These are phyloP conservation scores for Saccharomycopsis capsularis DNA, from an alignment of 805 yeast genomes.

Conservation along the genomic window DNA sequence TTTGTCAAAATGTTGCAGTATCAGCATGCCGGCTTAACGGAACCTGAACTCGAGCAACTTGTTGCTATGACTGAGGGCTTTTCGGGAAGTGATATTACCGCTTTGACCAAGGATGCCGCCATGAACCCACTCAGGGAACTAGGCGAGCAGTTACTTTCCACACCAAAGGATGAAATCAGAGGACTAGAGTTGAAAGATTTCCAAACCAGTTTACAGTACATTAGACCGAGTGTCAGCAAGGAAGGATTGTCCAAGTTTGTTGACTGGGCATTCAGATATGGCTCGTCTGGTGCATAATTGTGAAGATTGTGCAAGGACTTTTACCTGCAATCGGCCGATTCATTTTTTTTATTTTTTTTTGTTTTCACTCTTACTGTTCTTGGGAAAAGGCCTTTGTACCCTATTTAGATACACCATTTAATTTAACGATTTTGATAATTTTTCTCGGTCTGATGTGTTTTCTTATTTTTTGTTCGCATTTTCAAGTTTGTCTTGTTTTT, in stretches of 20 bases:
- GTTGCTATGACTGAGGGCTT: slow-evolving; percentile 71
- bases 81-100: slow-evolving; percentile 92
- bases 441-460: no score
- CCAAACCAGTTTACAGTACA: slow-evolving; percentile 61
- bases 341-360: no score
- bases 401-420: no score
- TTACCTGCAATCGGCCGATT: neutral
- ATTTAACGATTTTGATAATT: no score
- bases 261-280: slow-evolving; percentile 82
- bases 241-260: slow-evolving; percentile 76
- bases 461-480: no score
- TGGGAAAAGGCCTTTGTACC: no score
- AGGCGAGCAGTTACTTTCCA: slow-evolving; percentile 72
- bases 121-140: slow-evolving; percentile 92
- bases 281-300: slow-evolving; percentile 85
- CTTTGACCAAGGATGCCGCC: slow-evolving; percentile 94
- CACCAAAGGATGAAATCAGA: slow-evolving; percentile 70
- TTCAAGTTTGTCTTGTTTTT: neutral
- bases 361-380: no score
- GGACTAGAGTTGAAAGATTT: slow-evolving; percentile 75
- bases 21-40: slow-evolving; percentile 59
- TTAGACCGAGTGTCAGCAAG: slow-evolving; percentile 81
- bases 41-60: slow-evolving; percentile 53
- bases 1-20: slow-evolving; percentile 58
- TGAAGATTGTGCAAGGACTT: neutral